Base-by-base conservation (phyloP, 208 protist genomes). In the Trypanosoma platydactyli region DNA sequence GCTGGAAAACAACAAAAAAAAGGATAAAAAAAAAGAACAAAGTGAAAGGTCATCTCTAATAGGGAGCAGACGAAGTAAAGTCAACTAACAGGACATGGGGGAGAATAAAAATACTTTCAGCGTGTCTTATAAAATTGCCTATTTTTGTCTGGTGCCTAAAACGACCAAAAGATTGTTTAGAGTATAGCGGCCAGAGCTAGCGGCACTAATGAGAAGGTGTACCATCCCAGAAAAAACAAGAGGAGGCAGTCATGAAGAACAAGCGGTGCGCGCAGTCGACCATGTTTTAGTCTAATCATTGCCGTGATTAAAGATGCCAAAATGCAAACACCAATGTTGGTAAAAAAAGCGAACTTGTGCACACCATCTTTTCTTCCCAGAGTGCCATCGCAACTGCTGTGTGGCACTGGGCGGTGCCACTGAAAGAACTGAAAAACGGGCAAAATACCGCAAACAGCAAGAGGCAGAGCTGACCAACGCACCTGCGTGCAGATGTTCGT, bases 401-500 rank as follows among this genome's bases (percentile, higher is more conserved):
- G 56, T 15, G 57, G 57, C 11, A 60, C 11, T 38, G 35, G 22
- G 20, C 57, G 56, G 44, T 64, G 33, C 66, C 56, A 72, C 30
- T 63, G 56, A 15, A n/a, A 24, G 25, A 53, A 64, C 16, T 54
- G 57, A 46, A 65, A 65, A 38, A 72, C 24, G n/a, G 66, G 66
- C 11, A 41, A 25, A 60, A 59, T 63, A 16, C 48, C 56, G 48
- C 18, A 58, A 12, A 65, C 22, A 18, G 57, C 45, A 25, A 60
- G 29, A 11, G 25, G 15, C 13, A 72, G n/a, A 24, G 38, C 27
- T 38, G 50, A 16, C 66, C 66, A 72, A 16, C 66, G 66, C 12
- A 72, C 66, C 50, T 72, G 66, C 18, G 66, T 72, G 22, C 57
- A 72, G 30, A 72, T 72, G 40, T 72, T 72, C 51, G n/a, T 59